Conservation (phyloP, 352 stramenopile genomes). For the Plasmopara muralis region DNA sequence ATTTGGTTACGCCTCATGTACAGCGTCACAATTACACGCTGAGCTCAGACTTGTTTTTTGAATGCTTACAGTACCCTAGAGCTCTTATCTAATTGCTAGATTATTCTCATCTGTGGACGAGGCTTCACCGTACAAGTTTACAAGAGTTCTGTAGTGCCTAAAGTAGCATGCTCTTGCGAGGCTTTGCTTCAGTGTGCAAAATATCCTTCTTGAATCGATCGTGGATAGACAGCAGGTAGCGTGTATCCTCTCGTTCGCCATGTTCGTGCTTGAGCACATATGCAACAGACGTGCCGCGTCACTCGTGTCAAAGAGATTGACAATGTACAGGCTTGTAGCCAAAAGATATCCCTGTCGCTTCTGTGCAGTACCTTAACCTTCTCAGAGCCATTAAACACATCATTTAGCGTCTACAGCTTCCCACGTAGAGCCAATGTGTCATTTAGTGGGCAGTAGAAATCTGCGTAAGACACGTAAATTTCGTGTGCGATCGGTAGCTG, state of each 20-base stretch:
- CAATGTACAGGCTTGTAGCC: conserved; percentile 98
- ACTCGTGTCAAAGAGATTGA: conserved; percentile 98
- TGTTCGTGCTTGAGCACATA: conserved; percentile 77
- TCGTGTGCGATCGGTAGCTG: conserved; percentile 94
- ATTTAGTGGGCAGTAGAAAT: conserved; percentile 88
- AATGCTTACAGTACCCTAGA: conserved; percentile 65
- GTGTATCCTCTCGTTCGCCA: conserved; percentile 93
- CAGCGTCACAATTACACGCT: conserved; percentile 56
- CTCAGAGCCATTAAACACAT: conserved; percentile 90
- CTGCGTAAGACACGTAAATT: conserved; percentile 98
- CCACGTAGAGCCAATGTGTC: conserved; percentile 93
- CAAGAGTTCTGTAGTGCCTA: conserved; percentile 62
- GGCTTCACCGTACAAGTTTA: conserved; percentile 80
- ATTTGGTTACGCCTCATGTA: conserved; percentile 75
- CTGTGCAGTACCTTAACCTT: conserved; percentile 99
- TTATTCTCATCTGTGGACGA: conserved; percentile 39
- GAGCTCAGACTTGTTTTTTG: conserved; percentile 39
- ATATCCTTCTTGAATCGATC: conserved; percentile 87
- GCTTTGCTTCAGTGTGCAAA: conserved; percentile 39
- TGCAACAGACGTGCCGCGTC: conserved; percentile 77
- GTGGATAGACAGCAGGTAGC: conserved; percentile 97
- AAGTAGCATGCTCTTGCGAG: conserved; percentile 55
- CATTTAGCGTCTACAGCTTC: conserved; percentile 86
- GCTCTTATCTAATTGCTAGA: conserved; percentile 44
- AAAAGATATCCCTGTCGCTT: conserved; percentile 96